Evolutionary conservation across 2,329 filamentous ascomycete species (phyloP), one percentile per base, ranked within the genome.

Genomic region (Penicillium nordicum): DNA sequence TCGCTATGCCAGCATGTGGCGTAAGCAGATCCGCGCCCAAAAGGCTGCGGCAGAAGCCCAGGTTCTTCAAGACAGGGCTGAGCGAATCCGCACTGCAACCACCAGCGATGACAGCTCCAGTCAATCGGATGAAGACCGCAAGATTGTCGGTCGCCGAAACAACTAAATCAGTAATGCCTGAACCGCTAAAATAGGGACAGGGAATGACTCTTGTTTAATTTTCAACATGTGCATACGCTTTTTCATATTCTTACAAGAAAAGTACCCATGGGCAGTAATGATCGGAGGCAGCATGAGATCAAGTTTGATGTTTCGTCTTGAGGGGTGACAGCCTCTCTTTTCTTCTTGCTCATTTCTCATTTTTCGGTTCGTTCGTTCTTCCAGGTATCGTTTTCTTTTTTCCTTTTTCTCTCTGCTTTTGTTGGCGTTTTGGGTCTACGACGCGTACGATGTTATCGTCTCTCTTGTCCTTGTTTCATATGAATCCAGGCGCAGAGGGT

Each of bases 1-100:
- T 12, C 85, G 86, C 58, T 96, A 96, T 69, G 83, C 85, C 11
- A 87, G 86, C 58, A 92, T 96, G 85, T 96, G 92, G 92, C 85
- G 87, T 61, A 93, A 92, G 74, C 92, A 96, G 73, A 92, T 89
- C 60, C 83, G 88, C 58, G 89, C 89, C 2, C 88, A 92, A 69
- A 82, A 82, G 61, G 89, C 88, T 6, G 84, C 84, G 3, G 81
- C 84, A 54, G 81, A 86, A 67, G 85, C 84, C 7, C 74, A 78
- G 55, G 72, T 76, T 29, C 68, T 80, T 38, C 36, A 38, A 38
- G n/a, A 38, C n/a, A n/a, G n/a, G 10, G 78, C 77, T 3, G 69
- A 76, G 58, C 72, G 74, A 56, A 67, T 78, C 37, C 72, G 74
- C 50, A 76, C 72, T 58, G 76, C 74, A 41, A 74, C 73, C 10